These are phyloP conservation scores for Andrographis paniculata DNA, from an alignment of 305 asterid species.

Conservation along the genomic window DNA sequence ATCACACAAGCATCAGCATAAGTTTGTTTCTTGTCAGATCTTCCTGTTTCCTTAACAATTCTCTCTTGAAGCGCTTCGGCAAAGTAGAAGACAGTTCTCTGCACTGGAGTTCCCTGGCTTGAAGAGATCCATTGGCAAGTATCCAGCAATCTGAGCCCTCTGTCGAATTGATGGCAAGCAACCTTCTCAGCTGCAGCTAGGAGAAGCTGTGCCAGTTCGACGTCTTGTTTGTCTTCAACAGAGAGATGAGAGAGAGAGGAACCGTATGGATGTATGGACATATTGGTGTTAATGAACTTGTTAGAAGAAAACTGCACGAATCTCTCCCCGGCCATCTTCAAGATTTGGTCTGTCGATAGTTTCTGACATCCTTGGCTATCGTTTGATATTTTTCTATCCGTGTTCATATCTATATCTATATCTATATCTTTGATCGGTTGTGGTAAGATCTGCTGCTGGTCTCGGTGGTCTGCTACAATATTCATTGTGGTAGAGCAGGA, in stretches of 20 bases:
- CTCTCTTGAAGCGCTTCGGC: constrained; percentile 29
- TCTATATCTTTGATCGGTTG: too few relatives aligned
- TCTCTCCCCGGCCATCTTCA: constrained; percentile 29
- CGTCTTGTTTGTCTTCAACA: constrained; percentile 23
- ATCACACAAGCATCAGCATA: constrained; percentile 2
- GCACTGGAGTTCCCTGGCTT: constrained; percentile 24
- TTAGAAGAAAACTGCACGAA: constrained; percentile 23
- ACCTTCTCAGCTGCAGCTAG: constrained; percentile 29
- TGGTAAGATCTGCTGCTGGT: too few relatives aligned
- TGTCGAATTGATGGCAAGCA: constrained; percentile 16
- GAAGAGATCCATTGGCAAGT: constrained; percentile 23
- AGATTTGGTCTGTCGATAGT: constrained; percentile 25
- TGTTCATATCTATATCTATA: too few relatives aligned
- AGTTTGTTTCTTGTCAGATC: neutral
- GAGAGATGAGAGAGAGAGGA: constrained; percentile 18
- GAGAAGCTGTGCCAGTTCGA: constrained; percentile 29
- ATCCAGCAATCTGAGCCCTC: constrained; percentile 18
- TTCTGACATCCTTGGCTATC: constrained; percentile 10
- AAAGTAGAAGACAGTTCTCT: constrained; percentile 27
- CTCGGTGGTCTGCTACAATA: too few relatives aligned
- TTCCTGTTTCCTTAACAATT: constrained; percentile 20
- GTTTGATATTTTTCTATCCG: too few relatives aligned
- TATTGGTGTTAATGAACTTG: constrained; percentile 9
- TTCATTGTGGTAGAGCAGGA: too few relatives aligned
- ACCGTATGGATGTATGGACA: constrained; percentile 9